phyloP scores from a whole-genome alignment of 192 early-diverging fungal species.

The Linnemannia elongata region DNA sequence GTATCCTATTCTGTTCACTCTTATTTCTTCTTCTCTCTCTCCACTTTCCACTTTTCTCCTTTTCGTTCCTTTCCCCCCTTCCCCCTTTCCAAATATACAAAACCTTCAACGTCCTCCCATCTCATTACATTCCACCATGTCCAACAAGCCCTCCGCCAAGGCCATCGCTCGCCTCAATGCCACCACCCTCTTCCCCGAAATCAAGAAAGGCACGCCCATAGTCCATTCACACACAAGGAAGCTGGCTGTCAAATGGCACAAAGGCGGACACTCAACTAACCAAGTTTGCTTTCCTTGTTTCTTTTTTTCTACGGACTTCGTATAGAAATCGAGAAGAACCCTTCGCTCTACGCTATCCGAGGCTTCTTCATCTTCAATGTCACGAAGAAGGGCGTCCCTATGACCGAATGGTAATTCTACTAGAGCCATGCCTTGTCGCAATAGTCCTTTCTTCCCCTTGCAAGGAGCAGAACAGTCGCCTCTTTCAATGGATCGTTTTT shows the following conservation, averaged over 20 bases:
- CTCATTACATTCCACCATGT: constrained; percentile 36
- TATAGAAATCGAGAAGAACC: constrained; percentile 49
- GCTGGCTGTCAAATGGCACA: neutral
- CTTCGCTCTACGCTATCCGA: constrained; percentile 45
- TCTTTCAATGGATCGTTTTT: neutral
- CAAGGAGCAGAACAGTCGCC: neutral
- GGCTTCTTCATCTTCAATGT: constrained; percentile 54
- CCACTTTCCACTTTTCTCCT: neutral
- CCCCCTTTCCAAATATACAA: constrained; percentile 5
- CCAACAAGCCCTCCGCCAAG: constrained; percentile 50
- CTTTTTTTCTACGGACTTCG: neutral
- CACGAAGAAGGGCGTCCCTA: constrained; percentile 40
- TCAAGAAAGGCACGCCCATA: constrained; percentile 37
- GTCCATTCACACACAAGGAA: neutral
- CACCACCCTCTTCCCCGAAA: constrained; percentile 54
- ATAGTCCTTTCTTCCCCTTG: neutral
- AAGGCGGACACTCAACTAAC: neutral
- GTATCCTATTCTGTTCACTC: neutral
- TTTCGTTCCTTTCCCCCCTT: neutral
- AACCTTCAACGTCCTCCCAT: neutral
- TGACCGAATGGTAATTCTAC: constrained; percentile 44
- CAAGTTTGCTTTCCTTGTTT: neutral
- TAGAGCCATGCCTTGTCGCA: too few relatives aligned
- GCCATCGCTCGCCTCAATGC: constrained; percentile 55
- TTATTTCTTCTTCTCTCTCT: neutral